Percentiles rank a stretch among this genome's conserved stretches.
These are phyloP conservation scores for Chrysoporthe deuterocubensis DNA, from an alignment of 2,329 filamentous ascomycete genomes.

Conservation along the genomic window DNA sequence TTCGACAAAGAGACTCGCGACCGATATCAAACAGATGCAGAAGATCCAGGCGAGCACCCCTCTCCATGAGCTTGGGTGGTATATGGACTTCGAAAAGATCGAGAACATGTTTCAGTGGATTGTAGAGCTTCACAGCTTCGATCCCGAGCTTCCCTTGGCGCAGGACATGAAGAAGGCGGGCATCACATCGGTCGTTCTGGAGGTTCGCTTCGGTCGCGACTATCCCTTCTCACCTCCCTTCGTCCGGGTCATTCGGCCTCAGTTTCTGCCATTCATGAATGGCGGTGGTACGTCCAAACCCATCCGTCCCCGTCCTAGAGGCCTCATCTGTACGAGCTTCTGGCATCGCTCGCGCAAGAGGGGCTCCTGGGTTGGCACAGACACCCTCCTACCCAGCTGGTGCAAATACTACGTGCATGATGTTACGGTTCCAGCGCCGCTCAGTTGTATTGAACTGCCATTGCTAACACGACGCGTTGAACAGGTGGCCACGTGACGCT, in stretches of 20 bases:
- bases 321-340: background rate
- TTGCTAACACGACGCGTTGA: background rate
- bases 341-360: background rate
- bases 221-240: conserved; percentile 84
- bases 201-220: conserved; percentile 77
- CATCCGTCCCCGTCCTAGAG: background rate
- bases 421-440: no score
- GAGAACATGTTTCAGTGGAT: conserved; percentile 90
- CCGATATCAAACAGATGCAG: conserved; percentile 67
- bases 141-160: conserved; percentile 68
- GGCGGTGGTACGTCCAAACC: conserved; percentile 64
- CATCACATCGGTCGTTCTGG: conserved; percentile 73
- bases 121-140: conserved; percentile 85
- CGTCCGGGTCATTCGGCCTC: conserved; percentile 79
- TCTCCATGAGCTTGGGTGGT: conserved; percentile 77
- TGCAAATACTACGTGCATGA: no score
- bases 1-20: conserved; percentile 66
- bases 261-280: conserved; percentile 70
- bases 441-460: no score
- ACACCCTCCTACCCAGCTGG: no score
- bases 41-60: conserved; percentile 65
- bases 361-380: conserved; percentile 59
- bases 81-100: conserved; percentile 69
- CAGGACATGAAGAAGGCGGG: conserved; percentile 70
- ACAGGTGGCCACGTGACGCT: conserved; percentile 60